Evolutionary conservation across 352 stramenopile species (phyloP).

Genomic region (Phytophthora colocasiae): DNA sequence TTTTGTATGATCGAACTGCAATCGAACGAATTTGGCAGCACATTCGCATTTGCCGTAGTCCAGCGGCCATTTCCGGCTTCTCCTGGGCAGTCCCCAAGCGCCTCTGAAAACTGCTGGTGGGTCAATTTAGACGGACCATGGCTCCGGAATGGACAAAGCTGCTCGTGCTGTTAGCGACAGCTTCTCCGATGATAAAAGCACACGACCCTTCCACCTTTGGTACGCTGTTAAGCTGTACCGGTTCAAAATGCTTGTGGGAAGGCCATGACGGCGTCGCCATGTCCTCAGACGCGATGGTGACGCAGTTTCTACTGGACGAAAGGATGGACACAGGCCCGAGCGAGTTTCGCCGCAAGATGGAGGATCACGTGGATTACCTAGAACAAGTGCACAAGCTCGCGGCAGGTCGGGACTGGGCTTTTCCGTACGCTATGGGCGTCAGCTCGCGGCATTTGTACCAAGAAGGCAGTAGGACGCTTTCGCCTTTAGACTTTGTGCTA

Average conservation of each 20-base stretch:
- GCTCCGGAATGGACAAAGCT: constrained; percentile 5
- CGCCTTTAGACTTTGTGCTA: constrained; percentile 58
- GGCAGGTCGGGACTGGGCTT: constrained; percentile 39
- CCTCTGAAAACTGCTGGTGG: not conserved
- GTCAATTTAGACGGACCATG: constrained; percentile 14
- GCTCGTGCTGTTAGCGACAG: constrained; percentile 8
- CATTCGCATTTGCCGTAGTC: constrained; percentile 10
- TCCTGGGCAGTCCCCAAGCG: constrained; percentile 16
- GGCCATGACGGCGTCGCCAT: constrained; percentile 48
- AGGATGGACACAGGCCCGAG: constrained; percentile 36
- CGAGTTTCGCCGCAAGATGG: constrained; percentile 56
- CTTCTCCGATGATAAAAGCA: constrained; percentile 8
- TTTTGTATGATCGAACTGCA: constrained; percentile 31
- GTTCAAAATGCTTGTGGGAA: constrained; percentile 61
- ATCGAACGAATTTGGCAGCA: constrained; percentile 25
- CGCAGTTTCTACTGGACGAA: constrained; percentile 64
- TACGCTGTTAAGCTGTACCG: constrained; percentile 59
- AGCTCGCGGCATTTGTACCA: constrained; percentile 71
- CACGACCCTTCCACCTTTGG: constrained; percentile 50
- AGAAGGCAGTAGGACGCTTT: constrained; percentile 48
- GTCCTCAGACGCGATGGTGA: constrained; percentile 52
- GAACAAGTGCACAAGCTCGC: constrained; percentile 72
- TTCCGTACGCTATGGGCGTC: constrained; percentile 74
- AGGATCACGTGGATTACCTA: constrained; percentile 70
- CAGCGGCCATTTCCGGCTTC: constrained; percentile 25